A percentile compares a stretch with the other conserved stretches of the same genome.
phyloP scores from a whole-genome alignment of 441 rosid genomes.

The Geranium incanum region DNA sequence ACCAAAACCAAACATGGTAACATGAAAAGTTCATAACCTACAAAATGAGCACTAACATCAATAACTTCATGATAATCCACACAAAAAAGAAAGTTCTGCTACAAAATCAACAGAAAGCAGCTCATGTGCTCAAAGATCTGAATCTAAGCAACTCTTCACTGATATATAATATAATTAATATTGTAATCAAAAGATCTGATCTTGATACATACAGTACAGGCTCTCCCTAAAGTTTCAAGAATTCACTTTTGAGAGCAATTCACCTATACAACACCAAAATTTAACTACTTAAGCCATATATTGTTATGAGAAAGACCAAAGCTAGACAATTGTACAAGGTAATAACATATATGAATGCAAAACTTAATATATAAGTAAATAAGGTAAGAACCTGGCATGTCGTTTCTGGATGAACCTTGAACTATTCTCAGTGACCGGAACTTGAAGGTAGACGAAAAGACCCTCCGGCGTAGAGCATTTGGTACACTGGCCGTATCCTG shows the following conservation, averaged over 20 bases:
- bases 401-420: not conserved
- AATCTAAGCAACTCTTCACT: not conserved
- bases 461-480: conserved; percentile 73
- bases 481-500: conserved; percentile 73
- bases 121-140: not conserved
- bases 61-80: not conserved
- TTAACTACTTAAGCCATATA: no score
- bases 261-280: no score
- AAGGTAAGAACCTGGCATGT: not conserved
- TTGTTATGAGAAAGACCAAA: no score
- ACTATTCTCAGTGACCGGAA: conserved; percentile 30
- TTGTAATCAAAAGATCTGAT: not conserved
- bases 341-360: no score
- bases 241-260: not conserved
- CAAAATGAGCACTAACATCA: not conserved
- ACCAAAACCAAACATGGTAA: not conserved
- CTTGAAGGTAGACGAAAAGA: conserved; percentile 54
- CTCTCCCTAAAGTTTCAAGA: not conserved
- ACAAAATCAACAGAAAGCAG: not conserved
- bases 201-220: not conserved
- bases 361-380: no score
- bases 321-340: no score
- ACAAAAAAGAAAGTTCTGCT: not conserved
- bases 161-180: not conserved
- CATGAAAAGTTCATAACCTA: not conserved